phyloP scores from a whole-genome alignment of 2,329 filamentous ascomycete genomes.

The Diplodia seriata region DNA sequence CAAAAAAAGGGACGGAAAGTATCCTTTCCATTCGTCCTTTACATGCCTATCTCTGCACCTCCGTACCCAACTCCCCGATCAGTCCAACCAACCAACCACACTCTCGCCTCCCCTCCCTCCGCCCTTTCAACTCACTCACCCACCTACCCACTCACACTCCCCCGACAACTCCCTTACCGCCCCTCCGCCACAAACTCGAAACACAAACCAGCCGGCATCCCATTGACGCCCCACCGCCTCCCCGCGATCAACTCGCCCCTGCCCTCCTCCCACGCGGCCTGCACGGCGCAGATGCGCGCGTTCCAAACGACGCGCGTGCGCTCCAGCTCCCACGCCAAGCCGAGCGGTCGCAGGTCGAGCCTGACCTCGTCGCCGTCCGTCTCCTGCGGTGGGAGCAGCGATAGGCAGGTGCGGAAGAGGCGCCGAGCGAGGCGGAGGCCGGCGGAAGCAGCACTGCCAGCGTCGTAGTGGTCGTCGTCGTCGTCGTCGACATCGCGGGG shows the following conservation, averaged over 20 bases:
- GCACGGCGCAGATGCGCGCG: slow-evolving; percentile 6
- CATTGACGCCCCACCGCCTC: slow-evolving; percentile 13
- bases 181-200: neutral
- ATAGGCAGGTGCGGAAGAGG: slow-evolving; percentile 8
- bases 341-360: neutral
- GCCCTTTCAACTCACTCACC: neutral
- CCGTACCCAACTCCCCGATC: neutral
- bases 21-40: neutral
- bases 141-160: neutral
- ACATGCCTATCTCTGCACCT: neutral
- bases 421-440: neutral
- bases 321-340: slow-evolving; percentile 14
- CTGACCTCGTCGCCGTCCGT: neutral
- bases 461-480: neutral
- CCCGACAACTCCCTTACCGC: neutral
- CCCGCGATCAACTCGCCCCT: neutral
- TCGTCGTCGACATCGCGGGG: neutral
- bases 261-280: slow-evolving; percentile 6
- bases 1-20: neutral
- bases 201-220: slow-evolving; percentile 2
- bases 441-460: neutral
- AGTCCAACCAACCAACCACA: neutral
- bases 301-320: slow-evolving; percentile 29
- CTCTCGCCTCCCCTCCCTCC: neutral
- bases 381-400: neutral